These are phyloP conservation scores for Acanthamoeba royreba DNA, from an alignment of 208 protist species.

Conservation along the genomic window DNA sequence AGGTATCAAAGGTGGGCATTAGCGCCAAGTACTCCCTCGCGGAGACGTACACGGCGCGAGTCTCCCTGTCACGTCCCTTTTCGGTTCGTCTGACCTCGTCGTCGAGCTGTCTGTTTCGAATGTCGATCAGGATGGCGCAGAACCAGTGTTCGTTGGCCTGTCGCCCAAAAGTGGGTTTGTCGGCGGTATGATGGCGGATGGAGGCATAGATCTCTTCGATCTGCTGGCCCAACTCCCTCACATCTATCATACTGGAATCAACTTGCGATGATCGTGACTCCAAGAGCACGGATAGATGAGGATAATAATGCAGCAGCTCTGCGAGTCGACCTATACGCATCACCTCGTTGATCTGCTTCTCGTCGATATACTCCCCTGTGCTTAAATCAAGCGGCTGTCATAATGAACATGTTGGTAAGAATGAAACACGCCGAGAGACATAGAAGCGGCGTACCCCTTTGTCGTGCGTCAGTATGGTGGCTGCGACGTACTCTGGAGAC, in stretches of 20 bases:
- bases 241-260: background rate
- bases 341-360: background rate
- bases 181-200: background rate
- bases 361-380: background rate
- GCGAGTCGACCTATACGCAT: background rate
- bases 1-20: background rate
- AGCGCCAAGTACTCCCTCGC: background rate
- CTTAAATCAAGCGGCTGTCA: background rate
- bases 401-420: background rate
- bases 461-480: background rate
- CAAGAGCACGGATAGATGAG: background rate
- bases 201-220: background rate
- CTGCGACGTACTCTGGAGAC: background rate
- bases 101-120: background rate
- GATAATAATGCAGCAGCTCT: background rate
- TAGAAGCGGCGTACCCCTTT: background rate
- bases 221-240: background rate
- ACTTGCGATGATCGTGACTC: too few relatives aligned
- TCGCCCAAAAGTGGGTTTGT: background rate
- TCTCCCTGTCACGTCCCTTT: background rate
- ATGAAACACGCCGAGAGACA: background rate
- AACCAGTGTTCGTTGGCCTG: background rate
- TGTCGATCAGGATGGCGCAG: background rate
- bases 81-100: background rate
- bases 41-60: background rate